Percentiles rank a stretch among this genome's conserved stretches.
Evolutionary conservation across 2,329 filamentous ascomycete species (phyloP).

Genomic region (Colletotrichum shisoi): DNA sequence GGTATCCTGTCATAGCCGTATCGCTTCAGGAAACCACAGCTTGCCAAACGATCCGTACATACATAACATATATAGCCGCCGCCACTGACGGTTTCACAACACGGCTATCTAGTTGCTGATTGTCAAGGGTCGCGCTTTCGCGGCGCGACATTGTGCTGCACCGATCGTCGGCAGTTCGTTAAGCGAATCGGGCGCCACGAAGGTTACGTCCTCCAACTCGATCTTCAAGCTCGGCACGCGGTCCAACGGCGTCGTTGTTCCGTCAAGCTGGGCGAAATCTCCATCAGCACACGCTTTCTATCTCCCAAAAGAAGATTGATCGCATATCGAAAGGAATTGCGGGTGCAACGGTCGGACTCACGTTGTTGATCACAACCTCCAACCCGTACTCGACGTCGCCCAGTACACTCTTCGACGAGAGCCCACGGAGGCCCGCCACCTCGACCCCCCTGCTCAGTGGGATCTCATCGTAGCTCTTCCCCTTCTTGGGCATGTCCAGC

Average conservation of each 20-base stretch:
- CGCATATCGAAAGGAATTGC: background rate
- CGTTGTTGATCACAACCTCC: slow-evolving; percentile 48
- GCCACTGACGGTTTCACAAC: background rate
- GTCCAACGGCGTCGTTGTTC: slow-evolving; percentile 43
- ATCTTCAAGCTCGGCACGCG: slow-evolving; percentile 50
- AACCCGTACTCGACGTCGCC: slow-evolving; percentile 38
- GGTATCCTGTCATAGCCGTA: background rate
- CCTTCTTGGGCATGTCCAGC: slow-evolving; percentile 50
- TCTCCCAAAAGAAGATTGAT: background rate
- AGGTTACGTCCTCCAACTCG: slow-evolving; percentile 48
- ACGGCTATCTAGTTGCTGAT: background rate
- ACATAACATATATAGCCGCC: background rate
- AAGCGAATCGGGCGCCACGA: slow-evolving; percentile 42
- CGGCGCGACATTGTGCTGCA: slow-evolving; percentile 19
- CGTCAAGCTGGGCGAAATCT: slow-evolving; percentile 45
- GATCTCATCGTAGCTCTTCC: slow-evolving; percentile 47
- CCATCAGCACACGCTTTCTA: slow-evolving; percentile 1
- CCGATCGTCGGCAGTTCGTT: slow-evolving; percentile 46
- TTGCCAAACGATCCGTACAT: background rate
- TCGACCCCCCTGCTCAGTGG: slow-evolving; percentile 44
- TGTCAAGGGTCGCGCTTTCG: slow-evolving; percentile 11
- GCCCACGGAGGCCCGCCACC: background rate
- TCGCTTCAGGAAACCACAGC: background rate
- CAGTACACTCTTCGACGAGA: background rate
- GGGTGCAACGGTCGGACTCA: slow-evolving; percentile 36